Evolutionary conservation across 305 asterid genomes (phyloP), one percentile per base, ranked within the genome.

Genomic region (Fraxinus albicans): DNA sequence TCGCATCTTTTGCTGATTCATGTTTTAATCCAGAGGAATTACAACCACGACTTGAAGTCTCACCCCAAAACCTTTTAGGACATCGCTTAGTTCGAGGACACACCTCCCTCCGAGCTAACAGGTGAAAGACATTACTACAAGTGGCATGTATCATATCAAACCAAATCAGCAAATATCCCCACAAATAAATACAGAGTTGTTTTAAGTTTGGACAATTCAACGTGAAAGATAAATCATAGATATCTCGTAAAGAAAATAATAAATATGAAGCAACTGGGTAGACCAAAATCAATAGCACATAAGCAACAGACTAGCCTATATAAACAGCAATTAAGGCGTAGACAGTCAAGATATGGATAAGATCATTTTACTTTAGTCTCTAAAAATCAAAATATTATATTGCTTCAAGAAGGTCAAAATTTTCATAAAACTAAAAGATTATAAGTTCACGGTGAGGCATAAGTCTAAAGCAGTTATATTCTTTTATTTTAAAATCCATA

Each of bases 81-180:
- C 90, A 76, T 85, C 90, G 90, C 87, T 87, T 93, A 55, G 92
- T 85, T 80, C 87, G 93, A 82, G 99, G 97, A 79, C 95, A 90
- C 73, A 96, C 83, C 92, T 96, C 99, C 83, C 99, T 92, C 83
- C 86, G 90, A 40, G 96, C 92, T 88, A 96, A 86, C 88, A 96
- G 85, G 80, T 84, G 89, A 77, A 85, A 89, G 35, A 95, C 92
- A 79, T 95, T 95, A 82, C 94, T 88, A 87, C 92, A 88, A 85
- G 89, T 73, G 83, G 82, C 82, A 88, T 78, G 84, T 15, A 63
- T 83, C 87, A 84, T 63, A 80, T 74, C 82, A 88, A 80, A 53
- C 25, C 44, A 75, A 77, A 53, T 70, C 58, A 40, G 77, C 55
- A 65, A 36, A 75, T 42, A 72, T 42, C 60, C 77, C 70, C 35